These are phyloP conservation scores for Chalciporus chontae DNA, from an alignment of 768 basidiomycete genomes.

Conservation along the genomic window DNA sequence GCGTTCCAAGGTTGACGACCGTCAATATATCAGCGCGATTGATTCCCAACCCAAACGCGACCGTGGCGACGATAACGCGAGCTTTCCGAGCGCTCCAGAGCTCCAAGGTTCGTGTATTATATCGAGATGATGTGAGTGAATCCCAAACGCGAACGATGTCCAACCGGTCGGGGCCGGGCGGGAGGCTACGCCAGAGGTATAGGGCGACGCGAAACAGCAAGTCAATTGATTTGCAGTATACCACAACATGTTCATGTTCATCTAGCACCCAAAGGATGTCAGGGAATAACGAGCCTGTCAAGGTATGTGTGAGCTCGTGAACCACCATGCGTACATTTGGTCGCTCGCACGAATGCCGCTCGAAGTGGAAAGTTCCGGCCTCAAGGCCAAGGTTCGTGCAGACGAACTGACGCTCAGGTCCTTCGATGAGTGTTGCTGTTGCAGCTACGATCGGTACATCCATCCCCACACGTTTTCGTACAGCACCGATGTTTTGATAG, in stretches of 20 bases:
- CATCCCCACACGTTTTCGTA: conserved; percentile 3
- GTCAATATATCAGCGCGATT: not conserved
- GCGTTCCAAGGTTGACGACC: not conserved
- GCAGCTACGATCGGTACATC: conserved; percentile 18
- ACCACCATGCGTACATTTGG: not conserved
- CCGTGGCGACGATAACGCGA: not conserved
- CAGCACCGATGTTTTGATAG: conserved; percentile 23
- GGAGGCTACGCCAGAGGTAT: not conserved
- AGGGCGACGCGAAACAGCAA: not conserved
- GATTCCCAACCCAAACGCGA: not conserved
- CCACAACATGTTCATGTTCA: not conserved
- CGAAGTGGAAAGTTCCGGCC: not conserved
- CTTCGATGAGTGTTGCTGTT: conserved; percentile 20
- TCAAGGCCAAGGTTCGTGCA: not conserved
- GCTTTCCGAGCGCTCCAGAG: not conserved
- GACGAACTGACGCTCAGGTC: not conserved
- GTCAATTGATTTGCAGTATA: not conserved
- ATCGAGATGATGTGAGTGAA: not conserved
- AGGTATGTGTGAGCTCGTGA: not conserved
- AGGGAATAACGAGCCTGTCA: not conserved
- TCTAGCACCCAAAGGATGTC: not conserved
- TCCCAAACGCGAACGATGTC: not conserved
- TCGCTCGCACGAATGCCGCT: not conserved
- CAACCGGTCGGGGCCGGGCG: not conserved
- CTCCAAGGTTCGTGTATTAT: not conserved